Evolutionary conservation across 1,284 basidiomycete genomes (phyloP).

Genomic region (Cryptococcus floricola): DNA sequence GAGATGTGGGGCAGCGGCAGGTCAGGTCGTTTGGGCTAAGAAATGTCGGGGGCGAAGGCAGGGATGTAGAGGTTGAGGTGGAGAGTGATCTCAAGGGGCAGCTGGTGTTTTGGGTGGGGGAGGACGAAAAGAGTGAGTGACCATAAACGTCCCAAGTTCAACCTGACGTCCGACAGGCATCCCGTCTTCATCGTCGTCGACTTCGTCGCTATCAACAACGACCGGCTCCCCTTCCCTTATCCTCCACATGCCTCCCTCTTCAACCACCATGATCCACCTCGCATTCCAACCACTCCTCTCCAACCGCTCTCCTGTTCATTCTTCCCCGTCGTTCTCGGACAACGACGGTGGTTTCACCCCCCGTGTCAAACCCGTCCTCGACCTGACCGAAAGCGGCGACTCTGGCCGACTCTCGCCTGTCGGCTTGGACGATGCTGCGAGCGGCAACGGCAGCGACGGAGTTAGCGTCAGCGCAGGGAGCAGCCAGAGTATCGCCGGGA

Average conservation of each 20-base stretch:
- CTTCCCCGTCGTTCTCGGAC: constrained; percentile 9
- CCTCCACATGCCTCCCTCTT: constrained; percentile 19
- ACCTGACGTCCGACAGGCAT: constrained; percentile 6
- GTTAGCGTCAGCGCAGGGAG: constrained; percentile 5
- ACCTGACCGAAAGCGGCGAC: constrained; percentile 18
- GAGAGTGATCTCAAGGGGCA: constrained; percentile 36
- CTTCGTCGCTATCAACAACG: constrained; percentile 24
- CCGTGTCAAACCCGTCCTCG: constrained; percentile 24
- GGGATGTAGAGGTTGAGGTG: constrained; percentile 30
- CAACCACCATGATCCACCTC: constrained; percentile 28
- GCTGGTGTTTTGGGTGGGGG: constrained; percentile 37
- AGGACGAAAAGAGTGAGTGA: constrained; percentile 34
- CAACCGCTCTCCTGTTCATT: constrained; percentile 12
- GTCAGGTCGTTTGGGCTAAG: constrained; percentile 38
- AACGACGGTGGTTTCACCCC: constrained; percentile 33
- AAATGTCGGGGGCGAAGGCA: constrained; percentile 22
- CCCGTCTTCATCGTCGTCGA: constrained; percentile 28
- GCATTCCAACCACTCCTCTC: constrained; percentile 31
- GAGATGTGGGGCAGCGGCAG: constrained; percentile 26
- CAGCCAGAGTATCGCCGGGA: constrained; percentile 16
- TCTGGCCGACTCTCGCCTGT: constrained; percentile 6
- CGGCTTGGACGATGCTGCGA: not conserved
- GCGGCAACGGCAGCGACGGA: not conserved
- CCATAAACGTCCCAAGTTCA: not conserved
- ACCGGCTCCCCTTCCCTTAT: constrained; percentile 20